Conservation (phyloP, 192 early-diverging fungal species). For the Backusella westeae region DNA sequence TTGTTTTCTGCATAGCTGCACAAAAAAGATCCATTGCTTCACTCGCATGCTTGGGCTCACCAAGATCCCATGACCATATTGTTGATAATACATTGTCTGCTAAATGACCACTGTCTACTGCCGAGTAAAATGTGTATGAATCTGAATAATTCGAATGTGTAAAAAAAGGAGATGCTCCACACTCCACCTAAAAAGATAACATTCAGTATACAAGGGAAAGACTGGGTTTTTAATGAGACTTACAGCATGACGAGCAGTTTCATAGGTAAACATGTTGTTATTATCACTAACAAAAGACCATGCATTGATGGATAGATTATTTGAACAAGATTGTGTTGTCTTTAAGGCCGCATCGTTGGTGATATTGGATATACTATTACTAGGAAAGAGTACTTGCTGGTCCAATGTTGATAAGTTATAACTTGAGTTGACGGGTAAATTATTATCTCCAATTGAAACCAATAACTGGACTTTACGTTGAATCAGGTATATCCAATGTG, state of each 20-base stretch:
- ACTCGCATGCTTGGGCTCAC: not conserved
- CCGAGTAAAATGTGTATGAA: not conserved
- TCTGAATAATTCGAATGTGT: not conserved
- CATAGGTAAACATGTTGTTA: not conserved
- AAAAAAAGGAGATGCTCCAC: constrained; percentile 24
- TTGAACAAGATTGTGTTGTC: not conserved
- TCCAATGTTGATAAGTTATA: not conserved
- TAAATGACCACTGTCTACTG: not conserved
- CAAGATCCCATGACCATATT: constrained; percentile 35
- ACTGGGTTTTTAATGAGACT: too few species aligned
- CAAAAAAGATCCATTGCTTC: constrained; percentile 4
- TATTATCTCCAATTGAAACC: constrained; percentile 19
- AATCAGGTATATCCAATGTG: constrained; percentile 19
- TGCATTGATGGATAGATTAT: not conserved
- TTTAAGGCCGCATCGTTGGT: not conserved
- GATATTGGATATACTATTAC: not conserved
- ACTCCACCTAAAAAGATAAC: not conserved
- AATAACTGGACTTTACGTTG: constrained; percentile 13
- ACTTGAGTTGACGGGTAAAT: not conserved
- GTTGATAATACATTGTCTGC: constrained; percentile 8
- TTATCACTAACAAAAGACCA: not conserved
- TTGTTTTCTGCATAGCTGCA: constrained; percentile 16
- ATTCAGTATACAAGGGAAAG: too few species aligned
- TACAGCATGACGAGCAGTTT: not conserved
- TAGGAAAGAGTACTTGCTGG: not conserved